phyloP scores from a whole-genome alignment of 2,329 filamentous ascomycete genomes.

The Fusarium citri region DNA sequence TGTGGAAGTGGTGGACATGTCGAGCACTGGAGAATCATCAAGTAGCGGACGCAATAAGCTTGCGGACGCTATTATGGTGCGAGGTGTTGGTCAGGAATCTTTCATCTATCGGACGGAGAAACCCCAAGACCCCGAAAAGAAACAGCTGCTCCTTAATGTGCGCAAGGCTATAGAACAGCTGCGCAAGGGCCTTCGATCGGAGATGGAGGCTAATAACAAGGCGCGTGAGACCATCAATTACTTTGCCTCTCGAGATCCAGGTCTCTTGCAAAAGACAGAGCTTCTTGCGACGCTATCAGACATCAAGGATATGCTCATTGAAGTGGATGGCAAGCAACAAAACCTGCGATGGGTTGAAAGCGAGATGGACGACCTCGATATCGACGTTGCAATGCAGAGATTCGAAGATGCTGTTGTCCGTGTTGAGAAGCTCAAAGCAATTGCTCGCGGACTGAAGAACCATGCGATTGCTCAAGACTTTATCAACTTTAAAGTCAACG shows the following conservation, averaged over 20 bases:
- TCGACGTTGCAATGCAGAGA: slow-evolving; percentile 90
- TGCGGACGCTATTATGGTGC: slow-evolving; percentile 88
- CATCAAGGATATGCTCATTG: slow-evolving; percentile 89
- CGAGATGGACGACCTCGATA: slow-evolving; percentile 95
- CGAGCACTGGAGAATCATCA: slow-evolving; percentile 70
- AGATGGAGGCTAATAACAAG: slow-evolving; percentile 88
- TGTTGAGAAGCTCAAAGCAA: slow-evolving; percentile 84
- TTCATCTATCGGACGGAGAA: slow-evolving; percentile 95
- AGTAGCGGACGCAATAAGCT: slow-evolving; percentile 68
- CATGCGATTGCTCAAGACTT: slow-evolving; percentile 91
- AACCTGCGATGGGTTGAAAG: slow-evolving; percentile 95
- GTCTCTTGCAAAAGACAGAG: slow-evolving; percentile 81
- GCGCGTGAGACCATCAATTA: slow-evolving; percentile 87
- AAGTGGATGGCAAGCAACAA: slow-evolving; percentile 96
- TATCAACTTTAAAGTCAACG: slow-evolving; percentile 90
- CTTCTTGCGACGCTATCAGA: slow-evolving; percentile 82
- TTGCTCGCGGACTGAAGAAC: slow-evolving; percentile 84
- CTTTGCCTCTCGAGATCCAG: slow-evolving; percentile 81
- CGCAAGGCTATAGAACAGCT: slow-evolving; percentile 93
- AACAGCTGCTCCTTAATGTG: slow-evolving; percentile 84
- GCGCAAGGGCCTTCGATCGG: slow-evolving; percentile 84
- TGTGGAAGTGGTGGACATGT: slow-evolving; percentile 91
- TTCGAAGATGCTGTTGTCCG: slow-evolving; percentile 86
- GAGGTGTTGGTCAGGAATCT: slow-evolving; percentile 85
- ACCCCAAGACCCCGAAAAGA: slow-evolving; percentile 81